Evolutionary conservation across 2,329 filamentous ascomycete species (phyloP), one percentile per base, ranked within the genome.

Genomic region (Aspergillus phoenicis): DNA sequence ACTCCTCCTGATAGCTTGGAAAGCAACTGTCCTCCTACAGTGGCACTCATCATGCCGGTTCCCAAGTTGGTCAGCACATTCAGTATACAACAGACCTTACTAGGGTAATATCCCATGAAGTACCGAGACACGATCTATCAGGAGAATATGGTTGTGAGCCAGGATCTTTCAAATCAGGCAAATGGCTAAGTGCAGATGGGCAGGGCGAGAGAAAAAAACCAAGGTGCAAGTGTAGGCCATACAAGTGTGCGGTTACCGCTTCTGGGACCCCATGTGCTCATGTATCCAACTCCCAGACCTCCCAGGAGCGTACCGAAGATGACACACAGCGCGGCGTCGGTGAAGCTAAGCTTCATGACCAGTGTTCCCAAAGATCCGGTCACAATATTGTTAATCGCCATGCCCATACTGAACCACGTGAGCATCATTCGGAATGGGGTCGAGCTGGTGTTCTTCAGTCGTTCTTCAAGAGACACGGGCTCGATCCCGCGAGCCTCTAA

Each of bases 191-290:
- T 17, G 33, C 30, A 54, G 48, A 41, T 3, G n/a, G 38, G 45
- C 2, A 13, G 20, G 10, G 47, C 20, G n/a, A 39, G 7, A 11
- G 26, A 24, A 22, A 24, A 24, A 45, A 17, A 17, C 20, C 24
- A 33, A 8, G 30, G 33, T 36, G 38, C 30, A 33, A 17, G 30
- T 24, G 51, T 28, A 20, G 36, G 59, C 10, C 65, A 61, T 69
- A 78, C 78, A 72, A 81, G 70, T 28, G 77, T 80, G 54, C 78
- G 71, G 64, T 77, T 77, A 17, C 78, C 78, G 62, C 77, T 80
- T 52, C 59, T 59, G 1, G 78, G 74, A 11, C 78, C 78, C 72
- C 72, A 81, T 15, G 71, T 79, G 55, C 73, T 74, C 68, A 79
- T 78, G 62, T 79, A 80, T 5, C 74, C 77, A 24, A 75, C 72